Conservation (phyloP, 768 basidiomycete species). For the Butyriboletus loyo region DNA sequence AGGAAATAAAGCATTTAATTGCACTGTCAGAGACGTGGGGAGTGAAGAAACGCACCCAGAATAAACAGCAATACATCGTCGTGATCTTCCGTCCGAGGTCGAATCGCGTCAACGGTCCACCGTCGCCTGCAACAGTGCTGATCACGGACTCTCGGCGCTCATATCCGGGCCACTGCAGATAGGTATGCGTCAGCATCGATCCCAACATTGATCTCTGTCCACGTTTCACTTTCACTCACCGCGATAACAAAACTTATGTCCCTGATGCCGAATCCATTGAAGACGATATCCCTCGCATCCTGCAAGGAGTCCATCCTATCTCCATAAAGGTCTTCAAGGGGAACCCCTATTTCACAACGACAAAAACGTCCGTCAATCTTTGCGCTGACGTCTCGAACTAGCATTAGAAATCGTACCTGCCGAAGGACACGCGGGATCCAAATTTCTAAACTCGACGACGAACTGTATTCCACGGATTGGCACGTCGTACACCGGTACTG, state of each 20-base stretch:
- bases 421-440: not conserved
- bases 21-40: not conserved
- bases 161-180: conserved; percentile 13
- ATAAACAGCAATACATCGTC: not conserved
- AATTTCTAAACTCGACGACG: conserved; percentile 4
- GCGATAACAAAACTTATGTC: not conserved
- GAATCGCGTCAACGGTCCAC: not conserved
- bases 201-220: not conserved
- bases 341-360: not conserved
- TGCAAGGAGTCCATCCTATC: not conserved
- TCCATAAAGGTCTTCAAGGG: not conserved
- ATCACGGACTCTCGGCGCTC: not conserved
- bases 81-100: not conserved
- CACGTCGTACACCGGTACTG: not conserved
- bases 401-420: not conserved
- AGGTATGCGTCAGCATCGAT: not conserved
- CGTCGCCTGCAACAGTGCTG: not conserved
- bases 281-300: not conserved
- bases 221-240: not conserved
- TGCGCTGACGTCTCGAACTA: not conserved
- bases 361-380: not conserved
- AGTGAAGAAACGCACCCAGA: not conserved
- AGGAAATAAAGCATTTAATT: not conserved
- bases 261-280: not conserved
- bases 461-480: not conserved